Conservation (phyloP, 352 stramenopile species). For the Phytophthora pini region DNA sequence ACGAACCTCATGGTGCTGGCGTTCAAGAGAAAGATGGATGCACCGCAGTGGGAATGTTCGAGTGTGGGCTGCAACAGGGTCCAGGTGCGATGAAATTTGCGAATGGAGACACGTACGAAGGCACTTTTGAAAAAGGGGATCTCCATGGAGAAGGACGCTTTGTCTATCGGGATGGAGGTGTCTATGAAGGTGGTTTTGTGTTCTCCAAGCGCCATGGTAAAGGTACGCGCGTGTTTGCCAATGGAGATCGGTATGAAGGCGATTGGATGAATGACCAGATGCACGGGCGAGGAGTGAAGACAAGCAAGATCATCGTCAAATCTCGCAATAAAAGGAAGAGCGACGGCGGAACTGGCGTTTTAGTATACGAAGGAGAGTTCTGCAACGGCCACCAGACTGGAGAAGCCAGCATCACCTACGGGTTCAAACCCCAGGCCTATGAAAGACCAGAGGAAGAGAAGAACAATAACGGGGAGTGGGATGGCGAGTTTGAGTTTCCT, state of each 20-base stretch:
- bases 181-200: conserved; percentile 62
- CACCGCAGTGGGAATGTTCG: conserved; percentile 71
- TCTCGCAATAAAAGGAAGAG: conserved; percentile 15
- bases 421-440: conserved; percentile 31
- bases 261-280: conserved; percentile 64
- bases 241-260: conserved; percentile 60
- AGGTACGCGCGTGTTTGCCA: conserved; percentile 56
- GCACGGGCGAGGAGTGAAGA: conserved; percentile 62
- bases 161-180: conserved; percentile 55
- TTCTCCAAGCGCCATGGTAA: conserved; percentile 60
- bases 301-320: conserved; percentile 19
- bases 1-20: conserved; percentile 63
- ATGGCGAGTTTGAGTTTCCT: conserved; percentile 73
- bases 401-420: conserved; percentile 47
- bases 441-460: conserved; percentile 5
- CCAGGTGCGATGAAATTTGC: conserved; percentile 61
- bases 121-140: conserved; percentile 51
- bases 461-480: conserved; percentile 42
- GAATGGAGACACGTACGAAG: conserved; percentile 80
- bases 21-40: conserved; percentile 57
- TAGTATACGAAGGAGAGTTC: conserved; percentile 64
- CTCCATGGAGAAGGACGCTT: conserved; percentile 57
- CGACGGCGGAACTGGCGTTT: conserved; percentile 8
- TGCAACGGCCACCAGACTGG: conserved; percentile 53
- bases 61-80: conserved; percentile 53